Base-by-base conservation (phyloP, 2,329 filamentous ascomycete species). In the Plenodomus lindquistii region DNA sequence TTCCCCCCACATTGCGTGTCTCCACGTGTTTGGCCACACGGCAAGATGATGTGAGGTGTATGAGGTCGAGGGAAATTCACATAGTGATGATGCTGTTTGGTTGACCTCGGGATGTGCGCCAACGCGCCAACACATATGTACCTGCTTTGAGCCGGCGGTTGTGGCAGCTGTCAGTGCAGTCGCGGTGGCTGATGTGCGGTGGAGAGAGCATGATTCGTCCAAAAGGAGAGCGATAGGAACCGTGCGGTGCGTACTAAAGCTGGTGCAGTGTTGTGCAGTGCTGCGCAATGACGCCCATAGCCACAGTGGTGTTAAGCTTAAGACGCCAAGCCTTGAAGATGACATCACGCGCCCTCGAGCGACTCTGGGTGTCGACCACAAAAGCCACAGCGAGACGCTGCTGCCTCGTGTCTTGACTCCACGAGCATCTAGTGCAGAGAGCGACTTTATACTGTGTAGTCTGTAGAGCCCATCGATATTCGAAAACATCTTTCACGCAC, bases 261-360 rank as follows among this genome's bases (percentile, higher is more conserved):
- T 44, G 36, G 44, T 41, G 37, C 20, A 50, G 43, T 35, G 44
- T 45, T 24, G 40, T 38, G 40, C 39, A 27, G 37, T 35, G 48
- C 50, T 57, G 55, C 53, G 45, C 42, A 38, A 54, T 59, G 55
- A 57, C 55, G 55, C 50, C 46, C 44, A 46, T 22, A 16, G 35
- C 34, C 38, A 44, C 34, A 42, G 27, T 42, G 46, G 24, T 46
- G 45, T 44, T 46, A 40, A 48, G 38, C 36, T 43, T 34, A 19
- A 40, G 29, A 38, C n/a, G 37, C 44, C 38, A 46, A 48, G 46
- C 38, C 40, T 10, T 41, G 38, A 41, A 38, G 40, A 58, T 57
- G 56, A 60, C 57, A 51, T 60, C 53, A 57, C 40, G 37, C 40
- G 37, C 51, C 52, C 55, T 39, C 40, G 48, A 21, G 44, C 38